phyloP scores from a whole-genome alignment of 2,329 filamentous ascomycete genomes.

The Ceratocystis papillata region DNA sequence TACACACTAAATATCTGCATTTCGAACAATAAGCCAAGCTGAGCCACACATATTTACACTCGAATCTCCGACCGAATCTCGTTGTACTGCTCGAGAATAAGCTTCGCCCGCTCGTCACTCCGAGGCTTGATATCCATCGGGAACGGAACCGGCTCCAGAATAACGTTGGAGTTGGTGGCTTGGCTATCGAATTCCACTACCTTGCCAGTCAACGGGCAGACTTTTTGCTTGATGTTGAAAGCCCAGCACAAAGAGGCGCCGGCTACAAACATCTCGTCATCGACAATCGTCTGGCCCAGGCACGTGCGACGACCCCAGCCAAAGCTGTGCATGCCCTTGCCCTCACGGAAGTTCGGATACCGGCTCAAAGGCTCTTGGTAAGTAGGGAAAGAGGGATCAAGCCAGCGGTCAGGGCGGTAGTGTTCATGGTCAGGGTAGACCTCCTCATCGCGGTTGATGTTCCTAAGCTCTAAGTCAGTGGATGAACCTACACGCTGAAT shows the following conservation, averaged over 20 bases:
- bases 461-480: conserved; percentile 32
- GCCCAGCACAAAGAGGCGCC: conserved; percentile 42
- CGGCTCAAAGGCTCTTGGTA: conserved; percentile 53
- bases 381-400: conserved; percentile 52
- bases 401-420: conserved; percentile 52
- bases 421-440: conserved; percentile 54
- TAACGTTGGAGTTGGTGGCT: conserved; percentile 43
- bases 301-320: conserved; percentile 54
- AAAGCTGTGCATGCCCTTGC: conserved; percentile 50
- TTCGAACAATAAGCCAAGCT: not conserved
- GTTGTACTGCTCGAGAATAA: conserved; percentile 34
- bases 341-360: conserved; percentile 51
- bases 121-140: conserved; percentile 38
- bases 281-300: conserved; percentile 51
- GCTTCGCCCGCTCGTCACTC: conserved; percentile 32
- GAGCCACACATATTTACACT: conserved; percentile 25
- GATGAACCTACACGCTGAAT: not conserved
- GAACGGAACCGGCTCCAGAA: conserved; percentile 41
- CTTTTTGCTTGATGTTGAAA: conserved; percentile 36
- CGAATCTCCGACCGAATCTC: conserved; percentile 30
- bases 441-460: conserved; percentile 46
- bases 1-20: too few species aligned
- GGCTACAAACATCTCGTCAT: conserved; percentile 46
- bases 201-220: conserved; percentile 36
- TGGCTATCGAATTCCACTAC: conserved; percentile 39